A percentile compares a stretch with the other conserved stretches of the same genome.
Evolutionary conservation across 148 eudicot genomes (phyloP).

Genomic region (Rhododendron kiyosumense): DNA sequence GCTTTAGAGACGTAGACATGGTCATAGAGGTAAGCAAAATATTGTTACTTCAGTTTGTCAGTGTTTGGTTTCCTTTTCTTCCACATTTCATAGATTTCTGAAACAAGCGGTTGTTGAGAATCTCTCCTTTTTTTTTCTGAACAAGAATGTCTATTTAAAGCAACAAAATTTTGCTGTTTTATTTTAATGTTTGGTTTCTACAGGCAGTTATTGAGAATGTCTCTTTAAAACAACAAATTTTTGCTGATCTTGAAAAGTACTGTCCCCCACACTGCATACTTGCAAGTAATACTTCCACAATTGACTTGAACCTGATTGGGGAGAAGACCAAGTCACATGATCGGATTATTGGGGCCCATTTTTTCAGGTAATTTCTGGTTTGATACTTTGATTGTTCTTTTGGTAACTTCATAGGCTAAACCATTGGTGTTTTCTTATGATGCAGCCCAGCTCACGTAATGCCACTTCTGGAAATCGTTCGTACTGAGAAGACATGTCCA

Average conservation of each 20-base stretch:
- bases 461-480: conserved; percentile 97
- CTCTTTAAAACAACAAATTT: conserved; percentile 83
- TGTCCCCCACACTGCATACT: conserved; percentile 93
- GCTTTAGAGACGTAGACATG: conserved; percentile 89
- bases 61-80: neutral
- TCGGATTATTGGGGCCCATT: conserved; percentile 86
- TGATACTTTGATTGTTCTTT: too few relatives aligned
- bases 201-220: conserved; percentile 95
- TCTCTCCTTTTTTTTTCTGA: conserved; percentile 20
- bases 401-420: neutral
- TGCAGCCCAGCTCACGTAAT: conserved; percentile 92
- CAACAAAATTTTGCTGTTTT: neutral
- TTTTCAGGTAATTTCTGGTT: conserved; percentile 63
- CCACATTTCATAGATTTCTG: neutral
- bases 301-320: conserved; percentile 84
- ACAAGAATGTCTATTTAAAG: neutral
- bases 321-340: conserved; percentile 80
- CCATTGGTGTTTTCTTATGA: conserved; percentile 10
- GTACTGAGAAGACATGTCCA: conserved; percentile 79
- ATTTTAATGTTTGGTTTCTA: neutral
- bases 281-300: conserved; percentile 94
- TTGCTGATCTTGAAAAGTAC: conserved; percentile 74
- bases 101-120: conserved; percentile 83
- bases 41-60: neutral
- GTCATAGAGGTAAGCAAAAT: conserved; percentile 73